Base-by-base conservation (phyloP, 305 asterid genomes). In the Salvia sclarea region DNA sequence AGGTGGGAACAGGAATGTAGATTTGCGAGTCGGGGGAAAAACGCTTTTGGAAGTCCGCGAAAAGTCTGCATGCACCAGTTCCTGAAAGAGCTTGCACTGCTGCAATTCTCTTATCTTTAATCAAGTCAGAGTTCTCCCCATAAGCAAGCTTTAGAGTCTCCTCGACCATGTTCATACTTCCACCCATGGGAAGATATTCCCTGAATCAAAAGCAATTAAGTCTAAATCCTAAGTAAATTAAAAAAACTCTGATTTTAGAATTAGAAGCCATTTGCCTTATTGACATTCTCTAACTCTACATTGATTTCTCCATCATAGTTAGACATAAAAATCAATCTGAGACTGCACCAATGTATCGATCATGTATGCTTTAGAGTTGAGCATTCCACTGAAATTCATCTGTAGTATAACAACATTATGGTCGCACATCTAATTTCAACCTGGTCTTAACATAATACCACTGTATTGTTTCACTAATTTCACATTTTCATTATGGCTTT, bases 121-220 rank as follows among this genome's bases (percentile, higher is more conserved):
- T 82, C 87, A 94, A 84, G 71, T 85, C 95, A 25, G 99, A 94
- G 62, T 83, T 76, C 59, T 86, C 96, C 52, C 98, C 97, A 68
- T 94, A 94, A 20, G 98, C 97, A 69, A 94, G 86, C 81, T 89
- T 94, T 61, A 94, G 77, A 7, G 99, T 84, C 68, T 89, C 96
- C 68, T 91, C 87, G 43, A 89, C 81, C 99, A 91, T 94, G 55
- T 80, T 80, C 55, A 71, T 74, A 73, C 95, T 91, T 69, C 99
- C 99, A 49, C 98, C 99, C 98, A 94, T 94, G 22, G 99, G 96
- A 79, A 94, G 99, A 81, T 91, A 91, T 75, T 94, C 99, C 99
- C 99, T 91, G 83, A 66, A 68, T 38, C 69, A 57, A 68, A 65
- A 48, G 22, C 56, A 57, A 56, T 60, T 64, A 48, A 58, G 35